Base-by-base conservation (phyloP, 768 basidiomycete genomes). In the Xerocomus brunneocitrinus region DNA sequence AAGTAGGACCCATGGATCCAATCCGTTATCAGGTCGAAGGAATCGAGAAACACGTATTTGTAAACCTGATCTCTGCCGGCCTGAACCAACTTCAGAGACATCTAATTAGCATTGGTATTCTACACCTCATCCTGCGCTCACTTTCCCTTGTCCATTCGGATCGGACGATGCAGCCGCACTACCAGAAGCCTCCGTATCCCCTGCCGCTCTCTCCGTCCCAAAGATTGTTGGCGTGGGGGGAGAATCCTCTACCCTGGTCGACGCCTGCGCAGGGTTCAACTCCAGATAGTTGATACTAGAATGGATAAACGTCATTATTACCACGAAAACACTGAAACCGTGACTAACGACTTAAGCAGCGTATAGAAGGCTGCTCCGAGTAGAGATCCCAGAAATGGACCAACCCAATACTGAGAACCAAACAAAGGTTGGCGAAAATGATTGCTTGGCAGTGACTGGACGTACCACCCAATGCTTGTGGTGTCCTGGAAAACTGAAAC, bases 301-400 rank as follows among this genome's bases (percentile, higher is more conserved):
- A 36, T 53, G 4, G 34, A 16, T 35, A 2, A 42, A 47, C 6
- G 5, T 51, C 25, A 41, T 61, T 30, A 55, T 55, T 35, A 35
- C 19, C 52, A 5, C 22, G 30, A 50, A 22, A 30, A 35, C 30
- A 39, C 14, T 12, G 44, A n/a, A 27, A 38, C 24, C 25, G 36
- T 25, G 19, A 70, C 73, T 57, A 56, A 77, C 76, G 61, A 71
- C 63, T 87, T 87, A 54, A 87, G 74, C 19, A 76, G 56, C 32
- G 74, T 63, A 63, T 87, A 90, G 59, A 88, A 76, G 6, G 62
- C 74, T 14, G 79, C 73, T 31, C 71, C 84, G 8, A 89, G 73
- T 9, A 89, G 63, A 5, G 83, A 76, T 30, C 88, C 87, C 22
- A 89, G 72, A 50, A 78, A 78, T 0, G 86, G 86, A 36, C 88